Conservation (phyloP, 78 protist genomes). For the Dictyostelium brefeldianum region DNA sequence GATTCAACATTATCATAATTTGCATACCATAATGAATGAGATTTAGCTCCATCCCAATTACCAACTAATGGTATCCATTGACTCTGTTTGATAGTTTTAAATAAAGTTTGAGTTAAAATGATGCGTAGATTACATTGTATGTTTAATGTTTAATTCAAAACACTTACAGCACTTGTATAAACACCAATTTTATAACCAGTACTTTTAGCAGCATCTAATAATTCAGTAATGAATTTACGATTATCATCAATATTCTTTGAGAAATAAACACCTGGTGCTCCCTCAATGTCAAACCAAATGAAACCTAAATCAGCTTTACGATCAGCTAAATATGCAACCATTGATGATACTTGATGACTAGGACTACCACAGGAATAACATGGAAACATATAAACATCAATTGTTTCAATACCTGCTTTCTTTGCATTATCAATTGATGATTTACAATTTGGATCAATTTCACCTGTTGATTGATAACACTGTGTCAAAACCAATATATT, state of each 20-base stretch:
- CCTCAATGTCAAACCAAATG: conserved; percentile 84
- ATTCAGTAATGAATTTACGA: conserved; percentile 27
- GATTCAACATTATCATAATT: conserved; percentile 53
- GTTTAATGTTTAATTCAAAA: not conserved
- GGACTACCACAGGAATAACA: conserved; percentile 59
- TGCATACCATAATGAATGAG: conserved; percentile 65
- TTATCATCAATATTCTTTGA: not conserved
- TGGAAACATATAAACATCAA: conserved; percentile 80
- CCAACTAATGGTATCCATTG: conserved; percentile 79
- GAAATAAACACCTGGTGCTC: conserved; percentile 63
- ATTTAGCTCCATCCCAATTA: conserved; percentile 41
- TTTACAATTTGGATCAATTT: conserved; percentile 30
- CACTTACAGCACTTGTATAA: conserved; percentile 46
- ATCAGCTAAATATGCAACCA: conserved; percentile 1
- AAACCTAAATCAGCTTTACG: not conserved
- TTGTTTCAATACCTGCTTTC: conserved; percentile 37
- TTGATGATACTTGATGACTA: conserved; percentile 27
- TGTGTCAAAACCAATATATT: too few relatives aligned
- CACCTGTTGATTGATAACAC: conserved; percentile 24
- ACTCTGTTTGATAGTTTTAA: too few relatives aligned
- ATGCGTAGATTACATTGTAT: not conserved
- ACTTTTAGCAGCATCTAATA: conserved; percentile 14
- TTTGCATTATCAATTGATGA: conserved; percentile 39
- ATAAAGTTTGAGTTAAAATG: too few relatives aligned
- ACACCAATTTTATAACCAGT: conserved; percentile 67